A percentile compares a stretch with the other conserved stretches of the same genome.
Conservation (phyloP, 139 green algal genomes). For the Chlorella sp. region DNA sequence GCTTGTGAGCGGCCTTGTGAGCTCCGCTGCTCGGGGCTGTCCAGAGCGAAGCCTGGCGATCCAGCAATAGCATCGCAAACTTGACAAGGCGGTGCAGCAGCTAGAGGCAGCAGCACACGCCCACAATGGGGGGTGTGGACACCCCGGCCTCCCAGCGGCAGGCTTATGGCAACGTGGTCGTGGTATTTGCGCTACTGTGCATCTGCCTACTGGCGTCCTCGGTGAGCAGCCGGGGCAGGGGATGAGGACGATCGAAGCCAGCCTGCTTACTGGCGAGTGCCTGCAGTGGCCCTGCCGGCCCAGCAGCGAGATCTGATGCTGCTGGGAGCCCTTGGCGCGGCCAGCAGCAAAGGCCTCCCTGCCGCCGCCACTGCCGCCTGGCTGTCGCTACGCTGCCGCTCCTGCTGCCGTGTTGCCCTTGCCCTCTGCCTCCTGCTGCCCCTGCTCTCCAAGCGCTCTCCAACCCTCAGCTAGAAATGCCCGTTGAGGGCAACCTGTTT, state of each 20-base stretch:
- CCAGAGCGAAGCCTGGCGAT: too few species aligned
- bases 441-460: too few species aligned
- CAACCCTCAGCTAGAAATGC: too few species aligned
- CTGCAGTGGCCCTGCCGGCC: background rate
- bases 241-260: too few species aligned
- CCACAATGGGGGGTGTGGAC: too few species aligned
- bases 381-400: background rate
- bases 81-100: too few species aligned
- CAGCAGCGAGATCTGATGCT: background rate
- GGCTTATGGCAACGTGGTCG: background rate
- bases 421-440: background rate
- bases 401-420: background rate
- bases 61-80: too few species aligned
- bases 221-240: slow-evolving; percentile 2
- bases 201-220: slow-evolving; percentile 44
- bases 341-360: background rate
- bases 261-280: background rate
- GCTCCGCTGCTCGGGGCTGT: too few species aligned
- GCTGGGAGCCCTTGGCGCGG: background rate
- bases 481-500: too few species aligned
- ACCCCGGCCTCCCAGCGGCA: too few species aligned
- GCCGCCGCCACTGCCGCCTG: background rate
- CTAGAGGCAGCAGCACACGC: too few species aligned
- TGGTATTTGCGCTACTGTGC: slow-evolving; percentile 25
- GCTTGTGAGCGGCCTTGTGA: too few species aligned